Percentiles rank a stretch among this genome's conserved stretches.
Evolutionary conservation across 495 filamentous ascomycete genomes (phyloP).

Genomic region (Evernia prunastri): DNA sequence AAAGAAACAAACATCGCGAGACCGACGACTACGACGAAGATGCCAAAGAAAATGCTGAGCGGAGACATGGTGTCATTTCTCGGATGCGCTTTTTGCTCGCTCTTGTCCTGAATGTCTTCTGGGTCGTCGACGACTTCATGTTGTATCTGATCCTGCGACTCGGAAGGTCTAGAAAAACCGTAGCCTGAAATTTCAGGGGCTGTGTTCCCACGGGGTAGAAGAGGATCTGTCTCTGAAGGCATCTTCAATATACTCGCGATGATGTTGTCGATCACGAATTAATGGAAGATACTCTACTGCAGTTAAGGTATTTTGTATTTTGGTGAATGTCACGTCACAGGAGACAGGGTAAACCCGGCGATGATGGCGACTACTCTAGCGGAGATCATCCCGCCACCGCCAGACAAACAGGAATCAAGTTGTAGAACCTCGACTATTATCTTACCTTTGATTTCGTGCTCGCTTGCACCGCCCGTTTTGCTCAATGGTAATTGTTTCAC

Average conservation of each 20-base stretch:
- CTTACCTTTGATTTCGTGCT: neutral
- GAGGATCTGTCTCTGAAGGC: constrained; percentile 25
- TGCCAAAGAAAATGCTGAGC: constrained; percentile 11
- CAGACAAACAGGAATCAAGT: no score
- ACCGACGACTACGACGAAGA: constrained; percentile 22
- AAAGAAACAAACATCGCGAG: constrained; percentile 20
- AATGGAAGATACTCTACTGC: neutral
- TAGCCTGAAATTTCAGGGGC: constrained; percentile 26
- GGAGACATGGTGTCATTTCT: constrained; percentile 11
- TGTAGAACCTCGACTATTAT: no score
- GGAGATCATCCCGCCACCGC: neutral
- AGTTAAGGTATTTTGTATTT: no score
- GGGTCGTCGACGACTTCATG: constrained; percentile 7
- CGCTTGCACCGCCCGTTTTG: neutral
- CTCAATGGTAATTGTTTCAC: neutral
- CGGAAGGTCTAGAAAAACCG: constrained; percentile 17
- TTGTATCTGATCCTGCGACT: constrained; percentile 10
- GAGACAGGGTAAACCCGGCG: no score
- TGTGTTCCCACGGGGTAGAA: constrained; percentile 21
- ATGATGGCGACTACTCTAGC: no score
- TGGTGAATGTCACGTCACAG: no score
- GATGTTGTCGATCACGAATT: neutral
- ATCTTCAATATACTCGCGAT: neutral
- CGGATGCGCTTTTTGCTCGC: constrained; percentile 6
- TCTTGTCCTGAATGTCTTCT: constrained; percentile 14